Conservation (phyloP, 768 basidiomycete genomes). For the Rhizopogon sp. region DNA sequence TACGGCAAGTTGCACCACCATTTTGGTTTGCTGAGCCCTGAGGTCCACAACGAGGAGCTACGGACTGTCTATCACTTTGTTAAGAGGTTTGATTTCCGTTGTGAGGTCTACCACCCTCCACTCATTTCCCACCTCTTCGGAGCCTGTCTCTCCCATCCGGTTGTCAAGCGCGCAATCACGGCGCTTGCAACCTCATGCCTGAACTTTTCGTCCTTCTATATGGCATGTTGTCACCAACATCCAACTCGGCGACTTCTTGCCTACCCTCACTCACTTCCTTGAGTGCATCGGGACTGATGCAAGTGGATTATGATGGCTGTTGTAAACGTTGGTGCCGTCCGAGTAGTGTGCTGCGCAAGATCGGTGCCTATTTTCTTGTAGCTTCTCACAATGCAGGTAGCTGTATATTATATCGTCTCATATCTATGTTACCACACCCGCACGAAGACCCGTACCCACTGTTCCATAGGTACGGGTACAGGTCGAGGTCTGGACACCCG, state of each 20-base stretch:
- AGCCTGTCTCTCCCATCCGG: slow-evolving; percentile 89
- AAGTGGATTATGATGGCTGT: no score
- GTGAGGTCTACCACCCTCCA: slow-evolving; percentile 60
- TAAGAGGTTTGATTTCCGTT: slow-evolving; percentile 69
- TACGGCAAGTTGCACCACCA: slow-evolving; percentile 96
- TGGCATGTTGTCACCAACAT: slow-evolving; percentile 96
- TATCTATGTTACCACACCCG: no score
- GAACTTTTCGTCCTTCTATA: slow-evolving; percentile 91
- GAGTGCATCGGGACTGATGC: slow-evolving; percentile 78
- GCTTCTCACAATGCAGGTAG: no score
- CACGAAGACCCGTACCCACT: no score
- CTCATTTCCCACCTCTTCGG: slow-evolving; percentile 82
- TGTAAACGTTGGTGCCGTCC: no score
- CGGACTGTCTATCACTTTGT: slow-evolving; percentile 89
- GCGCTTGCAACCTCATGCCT: slow-evolving; percentile 70
- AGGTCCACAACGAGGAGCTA: slow-evolving; percentile 77
- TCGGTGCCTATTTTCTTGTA: no score
- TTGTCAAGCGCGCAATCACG: slow-evolving; percentile 57
- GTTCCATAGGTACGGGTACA: no score
- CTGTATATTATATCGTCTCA: no score
- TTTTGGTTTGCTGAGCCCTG: slow-evolving; percentile 80
- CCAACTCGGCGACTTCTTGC: slow-evolving; percentile 85
- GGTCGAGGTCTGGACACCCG: no score
- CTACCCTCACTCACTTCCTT: slow-evolving; percentile 77
- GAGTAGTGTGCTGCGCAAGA: no score